Evolutionary conservation across 2,329 filamentous ascomycete species (phyloP), one percentile per base, ranked within the genome.

Genomic region (Verticillium isaacii): DNA sequence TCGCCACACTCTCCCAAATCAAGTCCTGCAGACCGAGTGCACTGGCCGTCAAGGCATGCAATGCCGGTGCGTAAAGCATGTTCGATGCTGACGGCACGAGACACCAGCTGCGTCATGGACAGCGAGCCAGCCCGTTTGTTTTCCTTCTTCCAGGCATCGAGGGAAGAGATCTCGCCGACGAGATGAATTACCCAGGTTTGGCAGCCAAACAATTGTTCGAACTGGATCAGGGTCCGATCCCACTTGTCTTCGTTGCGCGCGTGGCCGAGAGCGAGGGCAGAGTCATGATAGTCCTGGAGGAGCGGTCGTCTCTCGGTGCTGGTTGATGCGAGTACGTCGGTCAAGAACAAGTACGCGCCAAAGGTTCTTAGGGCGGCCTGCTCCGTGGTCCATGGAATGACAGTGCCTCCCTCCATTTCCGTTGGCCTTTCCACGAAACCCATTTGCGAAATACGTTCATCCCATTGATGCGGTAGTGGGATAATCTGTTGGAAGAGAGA

Each of bases 121-220:
- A 86, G 72, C 0, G 74, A 76, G 5, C 80, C 80, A 5, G 69
- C 66, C 56, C 70, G 69, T 57, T 75, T 78, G 63, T 77, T 77
- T 25, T 78, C 71, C 66, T 80, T 79, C 71, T 87, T 88, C 80
- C 82, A 86, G 1, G 79, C 76, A 59, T 84, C 79, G 7, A 89
- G 75, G 0, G 77, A 70, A 15, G 84, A 75, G 56, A 85, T 80
- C 23, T 85, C 79, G 14, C 80, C 81, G 54, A 89, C 78, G n/a
- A 79, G 73, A 56, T 82, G 72, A 56, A 88, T 66, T 1, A 80
- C 79, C 82, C 83, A 85, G 69, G 87, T 88, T 55, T 83, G 74
- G 63, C 61, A 63, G 61, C 64, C 64, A 32, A 66, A 66, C 58
- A 63, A 61, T 50, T 66, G 78, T 57, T 82, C 79, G 60, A 87